A percentile compares a stretch with the other conserved stretches of the same genome.
Conservation (phyloP, 257 asterid species). For the Vinca minor region DNA sequence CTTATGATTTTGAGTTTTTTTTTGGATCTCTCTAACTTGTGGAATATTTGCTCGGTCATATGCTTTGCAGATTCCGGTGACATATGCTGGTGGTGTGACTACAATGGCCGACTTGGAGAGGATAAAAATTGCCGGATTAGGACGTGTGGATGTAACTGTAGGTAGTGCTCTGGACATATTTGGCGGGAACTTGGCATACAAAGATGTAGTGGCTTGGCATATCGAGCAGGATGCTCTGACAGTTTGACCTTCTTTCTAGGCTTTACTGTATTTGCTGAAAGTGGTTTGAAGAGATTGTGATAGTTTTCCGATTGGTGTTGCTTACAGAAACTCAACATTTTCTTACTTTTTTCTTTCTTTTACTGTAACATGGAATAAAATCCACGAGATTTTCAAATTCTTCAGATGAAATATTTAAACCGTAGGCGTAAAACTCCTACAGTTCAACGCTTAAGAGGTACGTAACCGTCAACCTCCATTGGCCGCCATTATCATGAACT, state of each 20-base stretch:
- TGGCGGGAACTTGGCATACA: conserved; percentile 79
- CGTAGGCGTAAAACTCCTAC: no score
- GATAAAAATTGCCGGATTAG: conserved; percentile 68
- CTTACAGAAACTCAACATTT: no score
- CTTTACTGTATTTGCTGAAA: no score
- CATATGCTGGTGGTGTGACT: conserved; percentile 94
- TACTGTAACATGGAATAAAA: no score
- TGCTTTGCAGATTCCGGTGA: conserved; percentile 68
- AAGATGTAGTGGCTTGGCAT: conserved; percentile 88
- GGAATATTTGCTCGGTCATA: not conserved
- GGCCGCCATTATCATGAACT: not conserved
- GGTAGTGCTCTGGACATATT: conserved; percentile 94
- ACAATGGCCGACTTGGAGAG: conserved; percentile 69
- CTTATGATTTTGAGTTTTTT: no score
- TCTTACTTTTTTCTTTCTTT: no score
- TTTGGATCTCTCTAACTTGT: not conserved
- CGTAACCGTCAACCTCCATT: not conserved
- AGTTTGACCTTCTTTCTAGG: conserved; percentile 31
- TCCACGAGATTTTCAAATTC: no score
- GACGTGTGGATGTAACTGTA: conserved; percentile 81
- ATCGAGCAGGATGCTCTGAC: conserved; percentile 46
- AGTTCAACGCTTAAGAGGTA: no score
- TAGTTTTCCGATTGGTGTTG: no score
- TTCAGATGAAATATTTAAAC: no score
- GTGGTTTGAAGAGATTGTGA: no score